Conservation (phyloP, 495 filamentous ascomycete genomes). For the Chaetomium fimeti region DNA sequence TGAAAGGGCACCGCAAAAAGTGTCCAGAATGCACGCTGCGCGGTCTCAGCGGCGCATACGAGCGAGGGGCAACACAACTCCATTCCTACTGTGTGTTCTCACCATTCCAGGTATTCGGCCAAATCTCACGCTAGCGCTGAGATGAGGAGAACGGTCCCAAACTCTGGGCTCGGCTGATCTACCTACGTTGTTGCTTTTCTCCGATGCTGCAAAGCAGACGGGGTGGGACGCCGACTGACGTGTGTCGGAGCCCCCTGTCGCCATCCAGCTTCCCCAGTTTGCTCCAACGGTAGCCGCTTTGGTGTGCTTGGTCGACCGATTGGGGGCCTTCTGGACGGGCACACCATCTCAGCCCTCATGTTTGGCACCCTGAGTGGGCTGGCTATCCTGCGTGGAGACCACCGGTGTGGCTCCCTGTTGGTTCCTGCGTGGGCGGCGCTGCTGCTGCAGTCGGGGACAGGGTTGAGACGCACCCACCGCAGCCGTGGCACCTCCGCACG, state of each 20-base stretch:
- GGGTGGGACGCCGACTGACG: no score
- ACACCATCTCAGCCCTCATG: constrained; percentile 4
- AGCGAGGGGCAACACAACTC: background rate
- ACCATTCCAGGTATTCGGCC: constrained; percentile 16
- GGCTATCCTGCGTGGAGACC: background rate
- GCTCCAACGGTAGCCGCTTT: constrained; percentile 11
- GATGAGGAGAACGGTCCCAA: constrained; percentile 3
- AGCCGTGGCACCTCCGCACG: constrained; percentile 19
- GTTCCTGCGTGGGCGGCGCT: constrained; percentile 15
- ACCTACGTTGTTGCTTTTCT: constrained; percentile 20
- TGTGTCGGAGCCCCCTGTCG: background rate
- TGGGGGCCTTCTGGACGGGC: background rate
- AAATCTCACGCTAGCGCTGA: constrained; percentile 1
- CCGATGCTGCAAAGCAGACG: background rate
- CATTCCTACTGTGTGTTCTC: constrained; percentile 19
- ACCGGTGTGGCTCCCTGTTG: constrained; percentile 8
- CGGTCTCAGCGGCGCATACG: no score
- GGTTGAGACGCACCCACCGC: constrained; percentile 1
- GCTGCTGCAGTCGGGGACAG: constrained; percentile 1
- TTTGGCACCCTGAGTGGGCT: constrained; percentile 12
- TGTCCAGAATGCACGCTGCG: no score
- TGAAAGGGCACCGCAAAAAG: no score
- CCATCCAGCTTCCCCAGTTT: constrained; percentile 15
- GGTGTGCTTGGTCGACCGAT: constrained; percentile 10
- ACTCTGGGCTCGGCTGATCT: constrained; percentile 22